phyloP scores from a whole-genome alignment of 257 asterid genomes.

The Solanum okadae region DNA sequence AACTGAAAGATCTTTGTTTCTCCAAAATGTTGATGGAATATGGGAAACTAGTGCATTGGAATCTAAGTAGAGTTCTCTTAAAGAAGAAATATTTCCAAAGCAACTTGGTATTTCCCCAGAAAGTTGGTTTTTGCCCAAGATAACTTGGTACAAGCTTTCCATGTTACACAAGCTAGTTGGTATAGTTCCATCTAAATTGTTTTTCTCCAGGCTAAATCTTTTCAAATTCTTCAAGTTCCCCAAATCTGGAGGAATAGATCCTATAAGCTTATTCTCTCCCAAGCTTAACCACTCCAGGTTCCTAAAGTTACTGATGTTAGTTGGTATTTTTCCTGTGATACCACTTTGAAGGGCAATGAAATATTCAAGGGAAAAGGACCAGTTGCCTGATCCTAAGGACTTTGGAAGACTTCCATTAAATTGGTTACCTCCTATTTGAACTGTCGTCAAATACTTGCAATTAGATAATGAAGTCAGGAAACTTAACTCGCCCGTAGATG shows the following conservation, averaged over 20 bases:
- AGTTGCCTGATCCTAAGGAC: conserved; percentile 1
- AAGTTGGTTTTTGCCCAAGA: background rate
- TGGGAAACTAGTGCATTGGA: background rate
- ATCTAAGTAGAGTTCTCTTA: background rate
- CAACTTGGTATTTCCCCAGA: conserved; percentile 12
- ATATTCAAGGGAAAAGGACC: background rate
- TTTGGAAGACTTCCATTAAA: conserved; percentile 11
- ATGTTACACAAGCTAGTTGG: conserved; percentile 5
- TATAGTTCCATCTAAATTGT: conserved; percentile 2
- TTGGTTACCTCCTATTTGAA: background rate
- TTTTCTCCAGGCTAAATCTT: background rate
- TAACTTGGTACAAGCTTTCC: background rate
- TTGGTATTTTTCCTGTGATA: conserved; percentile 13
- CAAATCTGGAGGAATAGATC: conserved; percentile 4
- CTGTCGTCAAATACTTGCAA: background rate
- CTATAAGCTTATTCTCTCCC: background rate
- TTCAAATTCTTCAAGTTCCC: conserved; percentile 7
- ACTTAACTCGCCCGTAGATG: background rate
- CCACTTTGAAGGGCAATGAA: background rate
- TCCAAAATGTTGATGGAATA: conserved; percentile 11
- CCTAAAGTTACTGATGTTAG: conserved; percentile 6
- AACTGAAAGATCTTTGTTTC: background rate
- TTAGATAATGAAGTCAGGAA: conserved; percentile 4
- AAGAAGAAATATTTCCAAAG: background rate
- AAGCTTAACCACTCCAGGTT: background rate